These are phyloP conservation scores for Backusella mclennaniae DNA, from an alignment of 192 early-diverging fungal species.

Conservation along the genomic window DNA sequence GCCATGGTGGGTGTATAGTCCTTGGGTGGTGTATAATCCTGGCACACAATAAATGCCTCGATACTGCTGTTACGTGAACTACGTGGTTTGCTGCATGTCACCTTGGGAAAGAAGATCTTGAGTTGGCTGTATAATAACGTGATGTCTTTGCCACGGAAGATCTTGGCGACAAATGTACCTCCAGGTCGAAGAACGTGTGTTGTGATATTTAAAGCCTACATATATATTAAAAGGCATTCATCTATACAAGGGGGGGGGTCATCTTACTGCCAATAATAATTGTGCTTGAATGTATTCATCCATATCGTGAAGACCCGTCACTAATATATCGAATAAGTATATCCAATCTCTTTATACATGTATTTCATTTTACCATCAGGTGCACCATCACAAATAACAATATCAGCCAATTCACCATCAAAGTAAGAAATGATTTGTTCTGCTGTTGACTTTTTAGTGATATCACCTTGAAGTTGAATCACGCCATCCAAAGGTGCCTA, in stretches of 20 bases:
- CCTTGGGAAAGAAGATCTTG: constrained; percentile 85
- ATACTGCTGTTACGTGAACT: constrained; percentile 92
- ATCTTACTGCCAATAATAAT: constrained; percentile 73
- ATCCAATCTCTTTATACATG: not conserved
- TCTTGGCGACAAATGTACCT: constrained; percentile 97
- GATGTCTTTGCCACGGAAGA: constrained; percentile 95
- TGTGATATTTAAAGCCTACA: constrained; percentile 90
- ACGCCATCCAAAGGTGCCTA: constrained; percentile 90
- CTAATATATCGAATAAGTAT: constrained; percentile 28
- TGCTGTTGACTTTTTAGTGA: constrained; percentile 92
- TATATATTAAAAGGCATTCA: not conserved
- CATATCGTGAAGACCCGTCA: constrained; percentile 97
- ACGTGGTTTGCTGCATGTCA: constrained; percentile 91
- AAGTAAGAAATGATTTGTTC: constrained; percentile 90
- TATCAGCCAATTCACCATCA: constrained; percentile 83
- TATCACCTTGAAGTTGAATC: constrained; percentile 96
- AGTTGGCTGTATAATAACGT: constrained; percentile 90
- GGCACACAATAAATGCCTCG: constrained; percentile 94
- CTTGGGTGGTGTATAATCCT: constrained; percentile 81
- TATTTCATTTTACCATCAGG: constrained; percentile 68
- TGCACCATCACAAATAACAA: constrained; percentile 96
- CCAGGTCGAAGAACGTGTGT: constrained; percentile 87
- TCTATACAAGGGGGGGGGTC: not conserved
- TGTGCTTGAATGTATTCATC: constrained; percentile 99
- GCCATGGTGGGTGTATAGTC: constrained; percentile 89